Conservation (phyloP, 768 basidiomycete species). For the Pleurotus pulmonarius region DNA sequence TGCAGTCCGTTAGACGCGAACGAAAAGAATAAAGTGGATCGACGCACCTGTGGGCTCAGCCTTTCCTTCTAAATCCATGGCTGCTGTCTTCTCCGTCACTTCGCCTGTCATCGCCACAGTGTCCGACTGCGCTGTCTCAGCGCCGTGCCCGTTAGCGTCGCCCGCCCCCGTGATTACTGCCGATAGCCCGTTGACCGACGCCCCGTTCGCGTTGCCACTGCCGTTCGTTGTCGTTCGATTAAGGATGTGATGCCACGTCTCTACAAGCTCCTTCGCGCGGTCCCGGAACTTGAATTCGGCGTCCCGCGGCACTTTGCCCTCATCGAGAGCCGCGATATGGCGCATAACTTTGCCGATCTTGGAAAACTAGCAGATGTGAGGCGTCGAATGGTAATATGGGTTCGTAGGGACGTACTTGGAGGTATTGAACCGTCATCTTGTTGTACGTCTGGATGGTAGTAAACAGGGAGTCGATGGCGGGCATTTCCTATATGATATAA, state of each 20-base stretch:
- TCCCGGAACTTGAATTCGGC: slow-evolving; percentile 62
- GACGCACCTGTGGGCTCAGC: neutral
- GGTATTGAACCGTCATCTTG: slow-evolving; percentile 72
- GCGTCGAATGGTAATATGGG: neutral
- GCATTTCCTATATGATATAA: slow-evolving; percentile 63
- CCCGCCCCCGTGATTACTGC: too few species aligned
- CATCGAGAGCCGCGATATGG: slow-evolving; percentile 61
- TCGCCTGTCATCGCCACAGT: slow-evolving; percentile 14
- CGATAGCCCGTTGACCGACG: neutral
- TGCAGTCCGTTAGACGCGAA: neutral
- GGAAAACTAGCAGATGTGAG: slow-evolving; percentile 49
- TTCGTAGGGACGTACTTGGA: slow-evolving; percentile 32
- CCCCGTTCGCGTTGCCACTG: neutral
- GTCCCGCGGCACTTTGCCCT: slow-evolving; percentile 61
- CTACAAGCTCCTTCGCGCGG: slow-evolving; percentile 65
- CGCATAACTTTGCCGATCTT: slow-evolving; percentile 89
- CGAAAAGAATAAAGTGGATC: neutral
- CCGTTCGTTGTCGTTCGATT: slow-evolving; percentile 20
- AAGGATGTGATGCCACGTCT: slow-evolving; percentile 62
- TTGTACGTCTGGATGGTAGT: slow-evolving; percentile 74
- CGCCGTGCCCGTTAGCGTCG: neutral
- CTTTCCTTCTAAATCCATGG: slow-evolving; percentile 30
- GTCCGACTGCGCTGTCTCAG: slow-evolving; percentile 12
- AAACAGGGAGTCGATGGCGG: slow-evolving; percentile 66
- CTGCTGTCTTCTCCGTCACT: slow-evolving; percentile 25